These are phyloP conservation scores for Pulveroboletus sp. DNA, from an alignment of 768 basidiomycete species.

Conservation along the genomic window DNA sequence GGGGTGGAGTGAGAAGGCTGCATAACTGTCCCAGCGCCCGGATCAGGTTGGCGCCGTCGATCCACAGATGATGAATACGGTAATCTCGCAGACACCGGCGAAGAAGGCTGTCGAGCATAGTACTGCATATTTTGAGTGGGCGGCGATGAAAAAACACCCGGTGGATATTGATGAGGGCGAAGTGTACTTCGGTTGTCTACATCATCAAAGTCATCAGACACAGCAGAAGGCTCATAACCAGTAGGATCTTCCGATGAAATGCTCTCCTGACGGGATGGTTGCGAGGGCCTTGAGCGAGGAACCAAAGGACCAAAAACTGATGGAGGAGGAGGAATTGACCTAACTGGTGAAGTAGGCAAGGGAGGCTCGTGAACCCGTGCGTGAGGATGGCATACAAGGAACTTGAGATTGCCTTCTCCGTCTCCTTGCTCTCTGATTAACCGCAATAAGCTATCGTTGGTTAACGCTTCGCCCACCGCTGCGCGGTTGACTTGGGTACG, in stretches of 20 bases:
- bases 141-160: constrained; percentile 25
- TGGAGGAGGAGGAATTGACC: constrained; percentile 48
- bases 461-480: constrained; percentile 68
- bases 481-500: constrained; percentile 81
- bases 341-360: constrained; percentile 37
- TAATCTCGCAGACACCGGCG: constrained; percentile 29
- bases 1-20: constrained; percentile 27
- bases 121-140: constrained; percentile 40
- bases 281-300: constrained; percentile 41
- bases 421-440: constrained; percentile 74
- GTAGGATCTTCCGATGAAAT: constrained; percentile 60
- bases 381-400: constrained; percentile 68
- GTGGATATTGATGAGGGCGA: constrained; percentile 35
- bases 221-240: constrained; percentile 62
- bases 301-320: constrained; percentile 46
- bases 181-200: constrained; percentile 46
- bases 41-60: constrained; percentile 26
- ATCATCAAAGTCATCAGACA: constrained; percentile 56
- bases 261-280: constrained; percentile 63
- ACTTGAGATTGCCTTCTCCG: constrained; percentile 74
- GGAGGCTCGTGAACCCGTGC: constrained; percentile 54
- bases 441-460: constrained; percentile 63
- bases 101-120: constrained; percentile 36
- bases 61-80: constrained; percentile 21
- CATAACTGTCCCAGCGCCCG: constrained; percentile 15